Base-by-base conservation (phyloP, 495 filamentous ascomycete species). In the Clavariopsis aquatica region DNA sequence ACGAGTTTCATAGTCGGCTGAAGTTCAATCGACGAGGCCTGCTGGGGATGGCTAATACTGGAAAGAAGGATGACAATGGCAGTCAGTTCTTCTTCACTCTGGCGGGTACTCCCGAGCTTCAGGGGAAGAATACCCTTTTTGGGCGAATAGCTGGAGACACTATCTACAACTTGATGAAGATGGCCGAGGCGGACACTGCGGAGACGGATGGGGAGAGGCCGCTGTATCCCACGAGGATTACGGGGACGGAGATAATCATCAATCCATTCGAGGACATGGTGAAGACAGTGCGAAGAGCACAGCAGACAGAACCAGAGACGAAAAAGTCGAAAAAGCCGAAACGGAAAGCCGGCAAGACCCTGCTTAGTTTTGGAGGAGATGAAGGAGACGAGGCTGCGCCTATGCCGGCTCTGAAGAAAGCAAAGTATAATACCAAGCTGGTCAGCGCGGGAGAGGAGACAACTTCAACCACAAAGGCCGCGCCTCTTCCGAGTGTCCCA, bases 1-100 rank as follows among this genome's bases (percentile, higher is more conserved):
- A 98, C 81, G 94, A 99, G 73, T 86, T 97, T 57, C 93, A 98
- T 79, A 89, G 86, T 67, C 84, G 94, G 9, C 76, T 99, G 51
- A 94, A 93, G 71, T 98, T 91, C 81, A 99, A 96, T 68, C 83
- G 94, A 58, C 83, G 94, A 49, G 94, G 94, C 1, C 76, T 97
- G 65, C 75, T 99, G 63, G 94, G 92, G 12, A 98, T 98, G 93
- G 94, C 95, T 10, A 93, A 93, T 73, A 83, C 84, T 31, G 83
- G 88, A 3, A 73, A 73, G 45, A 88, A 89, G 66, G 84, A 93
- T 66, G 87, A 87, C 28, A 96, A 96, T 76, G 89, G 90, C 45
- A 95, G 91, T 75, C 94, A 99, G 78, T 98, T 98, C 79, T 99
- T 99, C 76, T 84, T 99, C 56, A 97, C 94, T 1, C 79, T 99